These are phyloP conservation scores for Cladosporium sp. DNA, from an alignment of 2,329 filamentous ascomycete genomes.

Conservation along the genomic window DNA sequence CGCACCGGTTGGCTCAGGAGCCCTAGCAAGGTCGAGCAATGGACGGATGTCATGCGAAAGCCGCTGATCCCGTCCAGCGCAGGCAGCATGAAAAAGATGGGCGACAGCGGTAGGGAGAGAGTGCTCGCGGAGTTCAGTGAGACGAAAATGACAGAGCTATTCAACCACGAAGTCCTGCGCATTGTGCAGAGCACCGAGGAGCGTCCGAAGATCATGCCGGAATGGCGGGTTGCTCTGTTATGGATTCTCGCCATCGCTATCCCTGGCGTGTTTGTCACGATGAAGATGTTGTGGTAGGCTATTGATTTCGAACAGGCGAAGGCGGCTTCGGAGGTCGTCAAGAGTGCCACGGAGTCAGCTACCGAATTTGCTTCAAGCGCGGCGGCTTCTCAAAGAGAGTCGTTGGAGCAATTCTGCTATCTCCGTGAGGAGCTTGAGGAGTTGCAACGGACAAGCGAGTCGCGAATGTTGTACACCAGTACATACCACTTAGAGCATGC, in stretches of 20 bases:
- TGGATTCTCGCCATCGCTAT: constrained; percentile 9
- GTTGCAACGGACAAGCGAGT: no score
- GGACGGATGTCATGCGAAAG: constrained; percentile 75
- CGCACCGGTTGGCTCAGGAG: constrained; percentile 84
- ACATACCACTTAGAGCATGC: no score
- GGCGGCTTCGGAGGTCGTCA: constrained; percentile 1
- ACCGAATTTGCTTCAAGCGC: background rate
- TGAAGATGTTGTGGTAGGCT: constrained; percentile 11
- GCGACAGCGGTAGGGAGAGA: constrained; percentile 59
- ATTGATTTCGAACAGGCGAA: constrained; percentile 4
- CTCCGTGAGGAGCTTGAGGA: no score
- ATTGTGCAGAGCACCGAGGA: constrained; percentile 19
- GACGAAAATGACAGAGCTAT: constrained; percentile 71
- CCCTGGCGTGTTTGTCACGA: constrained; percentile 2
- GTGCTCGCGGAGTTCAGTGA: constrained; percentile 73
- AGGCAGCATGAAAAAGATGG: constrained; percentile 60
- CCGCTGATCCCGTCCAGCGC: constrained; percentile 44
- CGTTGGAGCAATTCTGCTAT: background rate
- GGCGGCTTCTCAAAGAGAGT: background rate
- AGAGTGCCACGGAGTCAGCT: constrained; percentile 1
- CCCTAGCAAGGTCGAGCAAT: constrained; percentile 62
- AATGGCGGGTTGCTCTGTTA: constrained; percentile 16
- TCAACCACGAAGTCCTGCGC: constrained; percentile 61
- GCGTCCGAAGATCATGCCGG: constrained; percentile 22
- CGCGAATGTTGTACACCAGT: no score